Evolutionary conservation across 495 filamentous ascomycete genomes (phyloP).

Genomic region (Pyrenopolyporus hunteri): DNA sequence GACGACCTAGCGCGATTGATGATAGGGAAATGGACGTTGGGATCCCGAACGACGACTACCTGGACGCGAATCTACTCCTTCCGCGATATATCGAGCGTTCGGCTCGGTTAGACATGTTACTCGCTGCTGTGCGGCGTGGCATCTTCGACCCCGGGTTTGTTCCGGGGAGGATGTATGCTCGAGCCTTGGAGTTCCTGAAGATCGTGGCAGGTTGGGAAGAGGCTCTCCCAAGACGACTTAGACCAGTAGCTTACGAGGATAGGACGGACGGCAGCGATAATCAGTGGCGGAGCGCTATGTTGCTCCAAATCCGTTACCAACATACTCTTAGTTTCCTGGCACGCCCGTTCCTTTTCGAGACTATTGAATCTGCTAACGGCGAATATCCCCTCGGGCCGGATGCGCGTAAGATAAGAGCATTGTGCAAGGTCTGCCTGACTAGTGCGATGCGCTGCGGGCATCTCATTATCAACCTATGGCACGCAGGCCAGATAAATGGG

Average conservation of each 20-base stretch:
- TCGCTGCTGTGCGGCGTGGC: constrained; percentile 21
- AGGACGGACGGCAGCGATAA: constrained; percentile 14
- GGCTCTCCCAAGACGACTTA: constrained; percentile 42
- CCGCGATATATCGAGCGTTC: constrained; percentile 37
- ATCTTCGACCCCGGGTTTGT: constrained; percentile 32
- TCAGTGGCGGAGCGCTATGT: constrained; percentile 37
- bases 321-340: constrained; percentile 41
- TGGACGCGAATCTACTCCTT: constrained; percentile 38
- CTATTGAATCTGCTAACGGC: constrained; percentile 10
- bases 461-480: constrained; percentile 21
- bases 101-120: constrained; percentile 29
- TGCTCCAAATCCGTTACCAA: constrained; percentile 46
- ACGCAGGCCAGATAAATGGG: constrained; percentile 27
- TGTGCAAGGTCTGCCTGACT: constrained; percentile 31
- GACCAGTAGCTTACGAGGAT: constrained; percentile 23
- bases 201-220: constrained; percentile 50
- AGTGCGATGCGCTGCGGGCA: constrained; percentile 26
- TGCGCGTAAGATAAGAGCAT: constrained; percentile 4
- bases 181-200: constrained; percentile 42
- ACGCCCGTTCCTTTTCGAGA: constrained; percentile 41
- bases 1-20: constrained; percentile 55
- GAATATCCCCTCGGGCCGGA: constrained; percentile 15
- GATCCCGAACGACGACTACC: constrained; percentile 42
- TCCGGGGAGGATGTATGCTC: constrained; percentile 23
- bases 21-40: constrained; percentile 49